Percentiles rank a stretch among this genome's conserved stretches.
Evolutionary conservation across 1,284 basidiomycete species (phyloP).

Genomic region (Golubevia sp.): DNA sequence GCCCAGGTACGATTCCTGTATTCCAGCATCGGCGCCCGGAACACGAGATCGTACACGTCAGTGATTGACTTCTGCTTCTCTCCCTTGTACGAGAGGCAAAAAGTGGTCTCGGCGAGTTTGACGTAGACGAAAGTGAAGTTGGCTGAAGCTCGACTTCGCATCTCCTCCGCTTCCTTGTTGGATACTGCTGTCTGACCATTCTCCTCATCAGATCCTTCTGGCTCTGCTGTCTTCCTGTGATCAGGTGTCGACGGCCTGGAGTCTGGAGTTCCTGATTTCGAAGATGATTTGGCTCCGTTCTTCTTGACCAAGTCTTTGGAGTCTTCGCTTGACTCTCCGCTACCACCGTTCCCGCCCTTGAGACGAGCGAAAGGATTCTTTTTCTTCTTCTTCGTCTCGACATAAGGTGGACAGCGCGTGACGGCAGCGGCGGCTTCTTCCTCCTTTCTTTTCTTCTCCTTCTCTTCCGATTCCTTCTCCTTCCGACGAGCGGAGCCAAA

Average conservation of each 20-base stretch:
- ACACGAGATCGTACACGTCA: constrained; percentile 66
- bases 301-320: neutral
- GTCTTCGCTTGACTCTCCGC: neutral
- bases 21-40: constrained; percentile 68
- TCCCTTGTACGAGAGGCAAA: constrained; percentile 64
- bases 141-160: constrained; percentile 63
- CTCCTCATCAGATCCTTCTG: constrained; percentile 21
- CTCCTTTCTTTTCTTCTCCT: constrained; percentile 2
- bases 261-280: constrained; percentile 13
- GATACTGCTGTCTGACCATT: constrained; percentile 6
- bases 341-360: neutral
- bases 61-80: constrained; percentile 65
- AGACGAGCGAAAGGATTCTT: constrained; percentile 1
- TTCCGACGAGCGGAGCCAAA: constrained; percentile 65
- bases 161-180: constrained; percentile 55
- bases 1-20: constrained; percentile 88
- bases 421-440: neutral
- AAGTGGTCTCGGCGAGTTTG: constrained; percentile 72
- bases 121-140: constrained; percentile 78
- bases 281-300: neutral
- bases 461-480: constrained; percentile 30
- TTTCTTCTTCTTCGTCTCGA: constrained; percentile 1
- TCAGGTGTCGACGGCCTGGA: constrained; percentile 10
- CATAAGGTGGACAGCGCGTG: neutral
- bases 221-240: constrained; percentile 5